Evolutionary conservation across 495 filamentous ascomycete genomes (phyloP), one percentile per base, ranked within the genome.

Genomic region (Penicillium flavigenum): DNA sequence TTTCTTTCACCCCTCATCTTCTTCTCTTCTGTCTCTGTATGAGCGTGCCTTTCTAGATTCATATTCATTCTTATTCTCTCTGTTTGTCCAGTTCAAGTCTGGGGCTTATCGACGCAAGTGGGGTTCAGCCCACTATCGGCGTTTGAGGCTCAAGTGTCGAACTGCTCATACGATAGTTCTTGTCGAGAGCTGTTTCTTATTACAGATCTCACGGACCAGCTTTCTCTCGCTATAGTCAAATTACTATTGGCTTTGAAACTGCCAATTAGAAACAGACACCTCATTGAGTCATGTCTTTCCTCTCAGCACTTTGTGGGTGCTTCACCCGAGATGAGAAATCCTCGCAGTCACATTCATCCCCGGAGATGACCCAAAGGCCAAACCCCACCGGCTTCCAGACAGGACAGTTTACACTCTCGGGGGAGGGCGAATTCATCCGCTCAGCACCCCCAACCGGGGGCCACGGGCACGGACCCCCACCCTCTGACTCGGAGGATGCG

Each of bases 371-470:
- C 16, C 50, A 59, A 31, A 53, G 19, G 20, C 26, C 14, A 6
- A 44, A 45, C 22, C 57, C 53, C 47, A 53, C 81, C 56, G 78
- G 82, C 17, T 83, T 91, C 59, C 81, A 84, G 71, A 71, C 77
- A 59, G 66, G 62, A 27, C 54, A 31, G 44, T 63, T 64, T 51
- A 64, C 32, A 36, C 60, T 65, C 60, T 61, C 61, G 5, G 38
- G 38, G 38, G 45, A 61, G 12, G 66, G 66, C 12, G 54, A 63
- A 9, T 67, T 71, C 51, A 56, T 69, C 27, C 66, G 60, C 34
- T 17, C 54, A 16, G 53, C 57, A 26, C 56, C 39, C 29, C 29
- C 57, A 36, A 54, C 36, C 24, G 57, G 54, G 31, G 39, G 47
- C 58, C 50, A 46, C 32, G 53, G 63, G 43, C 56, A 51, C 58